These are phyloP conservation scores for Xylaria sp. DNA, from an alignment of 495 filamentous ascomycete genomes.

Conservation along the genomic window DNA sequence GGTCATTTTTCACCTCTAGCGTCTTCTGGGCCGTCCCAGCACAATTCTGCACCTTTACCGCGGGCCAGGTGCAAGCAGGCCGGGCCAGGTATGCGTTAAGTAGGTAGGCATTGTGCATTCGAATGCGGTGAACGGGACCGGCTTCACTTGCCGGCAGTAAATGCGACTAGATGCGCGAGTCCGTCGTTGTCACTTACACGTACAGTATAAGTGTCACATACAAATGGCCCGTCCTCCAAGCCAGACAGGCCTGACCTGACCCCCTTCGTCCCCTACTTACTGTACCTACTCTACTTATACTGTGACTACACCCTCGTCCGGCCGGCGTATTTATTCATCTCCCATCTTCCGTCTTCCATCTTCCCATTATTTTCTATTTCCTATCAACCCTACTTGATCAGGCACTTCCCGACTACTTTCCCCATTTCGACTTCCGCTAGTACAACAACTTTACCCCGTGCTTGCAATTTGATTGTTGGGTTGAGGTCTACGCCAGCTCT, in stretches of 20 bases:
- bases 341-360: too few relatives aligned
- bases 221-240: conserved; percentile 14
- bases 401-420: background rate
- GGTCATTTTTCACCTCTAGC: conserved; percentile 36
- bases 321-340: background rate
- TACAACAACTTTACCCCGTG: background rate
- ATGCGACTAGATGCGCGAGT: conserved; percentile 16
- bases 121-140: conserved; percentile 27
- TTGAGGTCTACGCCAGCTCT: background rate
- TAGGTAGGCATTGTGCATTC: conserved; percentile 15
- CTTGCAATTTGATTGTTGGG: background rate
- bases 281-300: too few relatives aligned
- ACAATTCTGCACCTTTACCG: conserved; percentile 15
- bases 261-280: conserved; percentile 14
- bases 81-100: too few relatives aligned
- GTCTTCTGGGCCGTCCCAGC: conserved; percentile 32
- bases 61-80: conserved; percentile 12
- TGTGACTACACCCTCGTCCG: conserved; percentile 7
- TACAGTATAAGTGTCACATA: conserved; percentile 1
- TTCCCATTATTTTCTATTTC: conserved; percentile 1
- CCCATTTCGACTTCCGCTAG: background rate
- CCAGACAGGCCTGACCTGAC: conserved; percentile 15
- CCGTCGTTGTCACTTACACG: background rate
- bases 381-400: background rate
- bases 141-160: conserved; percentile 27